These are phyloP conservation scores for Globisporangium cylindrosporum DNA, from an alignment of 352 stramenopile species.

Conservation along the genomic window DNA sequence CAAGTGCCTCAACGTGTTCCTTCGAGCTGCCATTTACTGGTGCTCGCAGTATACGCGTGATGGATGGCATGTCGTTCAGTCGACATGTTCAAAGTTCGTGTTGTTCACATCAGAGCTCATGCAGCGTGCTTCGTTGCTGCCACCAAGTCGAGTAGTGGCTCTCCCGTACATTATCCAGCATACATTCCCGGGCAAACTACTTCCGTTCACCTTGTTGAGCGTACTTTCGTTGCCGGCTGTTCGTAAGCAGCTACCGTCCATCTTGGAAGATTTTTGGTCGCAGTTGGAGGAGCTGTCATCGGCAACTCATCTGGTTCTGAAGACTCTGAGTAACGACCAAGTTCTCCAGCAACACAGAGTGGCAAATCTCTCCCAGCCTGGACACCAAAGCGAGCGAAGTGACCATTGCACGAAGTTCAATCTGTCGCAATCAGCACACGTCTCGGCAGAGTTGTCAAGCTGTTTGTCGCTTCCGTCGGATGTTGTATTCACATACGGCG, in stretches of 20 bases:
- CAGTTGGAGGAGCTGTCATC: conserved; percentile 35
- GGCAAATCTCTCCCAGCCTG: not conserved
- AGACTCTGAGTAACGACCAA: not conserved
- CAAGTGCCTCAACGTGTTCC: conserved; percentile 76
- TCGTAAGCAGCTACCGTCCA: conserved; percentile 33
- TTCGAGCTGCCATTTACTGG: conserved; percentile 76
- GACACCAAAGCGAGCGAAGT: not conserved
- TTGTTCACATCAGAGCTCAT: conserved; percentile 41
- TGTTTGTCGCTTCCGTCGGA: conserved; percentile 23
- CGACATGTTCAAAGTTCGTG: conserved; percentile 52
- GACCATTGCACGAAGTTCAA: not conserved
- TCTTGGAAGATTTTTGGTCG: conserved; percentile 49
- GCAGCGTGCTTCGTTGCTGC: conserved; percentile 21
- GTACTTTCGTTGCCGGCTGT: conserved; percentile 60
- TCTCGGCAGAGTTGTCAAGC: conserved; percentile 37
- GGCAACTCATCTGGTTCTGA: conserved; percentile 21
- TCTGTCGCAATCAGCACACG: conserved; percentile 2
- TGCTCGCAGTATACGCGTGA: conserved; percentile 43
- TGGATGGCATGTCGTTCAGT: conserved; percentile 61
- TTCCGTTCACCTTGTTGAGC: conserved; percentile 76
- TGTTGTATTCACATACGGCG: conserved; percentile 27
- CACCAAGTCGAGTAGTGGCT: conserved; percentile 11
- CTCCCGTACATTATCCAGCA: conserved; percentile 43
- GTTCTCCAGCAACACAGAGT: not conserved
- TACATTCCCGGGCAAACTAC: conserved; percentile 65